These are phyloP conservation scores for Clarireedia homoeocarpa DNA, from an alignment of 2,329 filamentous ascomycete species.

Conservation along the genomic window DNA sequence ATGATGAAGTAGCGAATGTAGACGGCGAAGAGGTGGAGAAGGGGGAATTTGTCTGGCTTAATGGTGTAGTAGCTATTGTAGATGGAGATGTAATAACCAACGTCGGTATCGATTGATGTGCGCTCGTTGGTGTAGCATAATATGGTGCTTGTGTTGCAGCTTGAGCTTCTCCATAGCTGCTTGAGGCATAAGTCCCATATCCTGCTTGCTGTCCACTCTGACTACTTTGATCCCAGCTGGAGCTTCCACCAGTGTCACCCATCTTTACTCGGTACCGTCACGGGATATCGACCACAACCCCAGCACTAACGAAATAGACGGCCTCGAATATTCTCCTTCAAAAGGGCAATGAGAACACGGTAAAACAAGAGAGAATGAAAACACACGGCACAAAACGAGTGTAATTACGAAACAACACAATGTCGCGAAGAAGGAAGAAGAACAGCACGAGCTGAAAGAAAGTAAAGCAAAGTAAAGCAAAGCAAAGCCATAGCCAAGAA, in stretches of 20 bases:
- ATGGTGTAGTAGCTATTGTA: constrained; percentile 5
- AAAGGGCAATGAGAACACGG: too few relatives aligned
- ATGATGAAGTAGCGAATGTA: too few relatives aligned
- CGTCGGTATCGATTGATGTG: constrained; percentile 6
- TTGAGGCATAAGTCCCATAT: not conserved
- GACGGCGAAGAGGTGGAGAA: not conserved
- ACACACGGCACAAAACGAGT: too few relatives aligned
- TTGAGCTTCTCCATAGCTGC: not conserved
- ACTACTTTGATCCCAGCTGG: not conserved
- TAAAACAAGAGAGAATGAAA: not conserved
- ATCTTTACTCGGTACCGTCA: not conserved
- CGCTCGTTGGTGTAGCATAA: not conserved
- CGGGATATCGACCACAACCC: too few relatives aligned
- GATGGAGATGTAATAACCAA: not conserved
- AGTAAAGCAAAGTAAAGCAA: too few relatives aligned
- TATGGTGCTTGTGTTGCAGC: not conserved
- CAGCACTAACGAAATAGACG: too few relatives aligned
- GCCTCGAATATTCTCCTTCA: too few relatives aligned
- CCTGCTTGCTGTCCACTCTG: not conserved
- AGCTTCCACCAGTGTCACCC: not conserved
- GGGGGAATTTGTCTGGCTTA: constrained; percentile 1
- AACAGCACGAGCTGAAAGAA: too few relatives aligned
- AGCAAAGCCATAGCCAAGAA: too few relatives aligned
- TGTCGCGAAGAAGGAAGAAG: too few relatives aligned
- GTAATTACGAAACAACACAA: too few relatives aligned